Percentiles rank a stretch among this genome's conserved stretches.
These are phyloP conservation scores for Colletotrichum paranaense DNA, from an alignment of 2,329 filamentous ascomycete genomes.

Conservation along the genomic window DNA sequence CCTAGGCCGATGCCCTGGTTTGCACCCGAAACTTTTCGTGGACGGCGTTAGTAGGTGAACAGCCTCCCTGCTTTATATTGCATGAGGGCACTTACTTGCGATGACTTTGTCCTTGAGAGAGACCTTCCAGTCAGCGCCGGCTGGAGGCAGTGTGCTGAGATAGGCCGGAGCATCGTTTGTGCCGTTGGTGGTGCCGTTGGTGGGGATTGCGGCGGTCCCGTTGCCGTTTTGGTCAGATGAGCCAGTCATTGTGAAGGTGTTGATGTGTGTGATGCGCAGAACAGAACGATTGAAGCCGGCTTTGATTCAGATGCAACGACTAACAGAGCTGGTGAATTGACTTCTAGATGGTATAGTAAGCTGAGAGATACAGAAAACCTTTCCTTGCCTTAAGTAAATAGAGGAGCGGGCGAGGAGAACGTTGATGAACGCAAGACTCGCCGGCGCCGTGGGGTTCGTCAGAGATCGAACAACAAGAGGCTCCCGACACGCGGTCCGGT, in stretches of 20 bases:
- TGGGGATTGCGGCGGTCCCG: neutral
- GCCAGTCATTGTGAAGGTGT: neutral
- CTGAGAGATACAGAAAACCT: neutral
- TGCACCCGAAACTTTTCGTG: slow-evolving; percentile 50
- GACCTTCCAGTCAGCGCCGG: slow-evolving; percentile 48
- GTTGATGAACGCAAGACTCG: neutral
- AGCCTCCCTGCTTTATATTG: neutral
- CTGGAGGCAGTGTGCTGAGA: slow-evolving; percentile 46
- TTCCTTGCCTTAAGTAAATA: neutral
- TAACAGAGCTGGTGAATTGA: neutral
- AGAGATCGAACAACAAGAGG: neutral
- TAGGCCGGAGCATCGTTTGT: slow-evolving; percentile 24
- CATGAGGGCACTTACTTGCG: slow-evolving; percentile 44
- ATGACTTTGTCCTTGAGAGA: slow-evolving; percentile 51
- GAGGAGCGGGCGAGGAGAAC: neutral
- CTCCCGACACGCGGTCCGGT: neutral
- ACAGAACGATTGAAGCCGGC: neutral
- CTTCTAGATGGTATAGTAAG: neutral
- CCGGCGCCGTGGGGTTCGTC: neutral
- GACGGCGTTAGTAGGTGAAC: neutral
- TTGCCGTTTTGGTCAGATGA: neutral
- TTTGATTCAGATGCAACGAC: neutral
- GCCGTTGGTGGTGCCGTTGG: slow-evolving; percentile 6
- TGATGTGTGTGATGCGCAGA: neutral
- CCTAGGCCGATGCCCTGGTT: slow-evolving; percentile 48